A percentile compares a stretch with the other conserved stretches of the same genome.
Evolutionary conservation across 2,329 filamentous ascomycete genomes (phyloP).

Genomic region (Incumbomyces lentus): DNA sequence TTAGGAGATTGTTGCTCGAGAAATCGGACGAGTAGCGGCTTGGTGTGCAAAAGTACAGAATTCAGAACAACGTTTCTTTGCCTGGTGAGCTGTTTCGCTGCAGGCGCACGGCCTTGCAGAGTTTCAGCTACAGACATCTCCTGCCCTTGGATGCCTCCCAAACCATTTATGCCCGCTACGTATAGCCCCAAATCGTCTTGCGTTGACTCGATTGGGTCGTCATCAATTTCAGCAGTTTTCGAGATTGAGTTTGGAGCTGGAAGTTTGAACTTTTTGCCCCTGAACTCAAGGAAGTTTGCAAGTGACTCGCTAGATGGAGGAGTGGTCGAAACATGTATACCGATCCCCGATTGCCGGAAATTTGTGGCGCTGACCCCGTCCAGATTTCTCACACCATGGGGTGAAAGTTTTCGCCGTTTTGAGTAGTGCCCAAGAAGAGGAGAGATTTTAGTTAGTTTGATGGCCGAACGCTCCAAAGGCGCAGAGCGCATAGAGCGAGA

Average conservation of each 20-base stretch:
- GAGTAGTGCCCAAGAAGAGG: too few relatives aligned
- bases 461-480: too few relatives aligned
- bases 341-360: neutral
- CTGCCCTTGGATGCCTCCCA: neutral
- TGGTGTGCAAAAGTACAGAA: conserved; percentile 8
- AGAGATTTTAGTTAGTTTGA: too few relatives aligned
- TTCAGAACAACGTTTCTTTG: conserved; percentile 13
- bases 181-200: conserved; percentile 1
- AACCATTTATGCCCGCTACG: too few relatives aligned
- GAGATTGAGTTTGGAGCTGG: neutral
- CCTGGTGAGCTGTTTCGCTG: neutral
- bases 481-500: too few relatives aligned
- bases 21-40: conserved; percentile 8
- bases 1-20: conserved; percentile 9
- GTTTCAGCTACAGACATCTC: neutral
- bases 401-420: too few relatives aligned
- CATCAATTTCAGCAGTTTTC: conserved; percentile 6
- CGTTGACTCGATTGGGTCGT: conserved; percentile 17
- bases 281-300: conserved; percentile 16
- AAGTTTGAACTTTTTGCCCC: conserved; percentile 17
- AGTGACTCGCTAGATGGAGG: conserved; percentile 16
- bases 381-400: neutral
- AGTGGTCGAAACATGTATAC: too few relatives aligned
- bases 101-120: neutral
- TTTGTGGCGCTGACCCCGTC: neutral